A percentile compares a stretch with the other conserved stretches of the same genome.
phyloP scores from a whole-genome alignment of 257 asterid genomes.

The Nicotiana undulata region DNA sequence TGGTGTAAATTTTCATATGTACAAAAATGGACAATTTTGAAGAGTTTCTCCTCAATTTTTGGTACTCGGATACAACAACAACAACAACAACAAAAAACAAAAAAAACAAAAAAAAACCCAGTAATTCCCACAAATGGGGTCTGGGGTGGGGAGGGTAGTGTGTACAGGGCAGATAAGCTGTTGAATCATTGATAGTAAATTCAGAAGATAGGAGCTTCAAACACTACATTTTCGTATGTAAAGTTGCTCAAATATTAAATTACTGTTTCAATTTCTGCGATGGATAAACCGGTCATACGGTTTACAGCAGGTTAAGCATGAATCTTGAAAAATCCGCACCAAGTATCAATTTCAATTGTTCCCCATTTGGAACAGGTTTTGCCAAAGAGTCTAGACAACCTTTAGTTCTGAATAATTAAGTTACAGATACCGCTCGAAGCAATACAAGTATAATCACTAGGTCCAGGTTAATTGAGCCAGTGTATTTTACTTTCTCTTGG shows the following conservation, averaged over 20 bases:
- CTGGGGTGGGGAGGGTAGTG: too few species aligned
- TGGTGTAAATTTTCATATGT: neutral
- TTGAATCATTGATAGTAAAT: neutral
- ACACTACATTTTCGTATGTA: neutral
- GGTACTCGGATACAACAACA: neutral
- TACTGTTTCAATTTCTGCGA: neutral
- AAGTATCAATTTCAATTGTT: neutral
- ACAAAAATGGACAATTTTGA: neutral
- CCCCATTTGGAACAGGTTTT: neutral
- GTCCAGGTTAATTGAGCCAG: neutral
- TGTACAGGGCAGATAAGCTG: too few species aligned
- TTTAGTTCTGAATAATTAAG: neutral
- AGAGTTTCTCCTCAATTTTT: neutral
- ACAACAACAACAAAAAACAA: too few species aligned
- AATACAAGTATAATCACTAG: neutral
- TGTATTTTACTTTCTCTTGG: neutral
- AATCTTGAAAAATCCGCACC: neutral
- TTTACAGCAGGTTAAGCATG: neutral
- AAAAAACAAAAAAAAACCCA: too few species aligned
- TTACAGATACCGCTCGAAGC: neutral
- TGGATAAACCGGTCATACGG: neutral
- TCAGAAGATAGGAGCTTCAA: neutral
- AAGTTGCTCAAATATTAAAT: neutral
- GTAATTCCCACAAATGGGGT: too few species aligned
- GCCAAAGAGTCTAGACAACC: neutral